Percentiles rank a stretch among this genome's conserved stretches.
phyloP scores from a whole-genome alignment of 2,329 filamentous ascomycete genomes.

The Epicoccum nigrum region DNA sequence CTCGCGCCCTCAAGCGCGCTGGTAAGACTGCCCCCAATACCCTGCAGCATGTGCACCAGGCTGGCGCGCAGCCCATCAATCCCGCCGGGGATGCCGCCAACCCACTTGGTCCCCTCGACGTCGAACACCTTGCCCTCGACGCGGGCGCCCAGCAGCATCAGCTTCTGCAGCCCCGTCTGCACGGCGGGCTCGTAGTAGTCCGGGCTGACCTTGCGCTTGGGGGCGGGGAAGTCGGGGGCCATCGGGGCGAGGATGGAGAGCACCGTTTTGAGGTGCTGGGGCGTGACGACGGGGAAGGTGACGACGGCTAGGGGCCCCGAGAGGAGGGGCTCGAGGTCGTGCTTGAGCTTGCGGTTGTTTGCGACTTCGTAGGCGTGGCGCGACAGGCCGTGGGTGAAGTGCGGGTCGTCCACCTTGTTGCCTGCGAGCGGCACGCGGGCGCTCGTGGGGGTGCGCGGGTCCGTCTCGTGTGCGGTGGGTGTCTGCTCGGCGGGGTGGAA shows the following conservation, averaged over 20 bases:
- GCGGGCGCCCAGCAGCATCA: slow-evolving; percentile 83
- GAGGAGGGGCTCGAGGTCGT: slow-evolving; percentile 75
- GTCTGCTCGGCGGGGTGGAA: slow-evolving; percentile 55
- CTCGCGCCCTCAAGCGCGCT: slow-evolving; percentile 78
- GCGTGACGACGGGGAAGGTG: slow-evolving; percentile 81
- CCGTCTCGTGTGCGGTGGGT: slow-evolving; percentile 33
- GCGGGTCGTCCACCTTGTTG: slow-evolving; percentile 55
- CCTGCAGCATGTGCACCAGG: slow-evolving; percentile 80
- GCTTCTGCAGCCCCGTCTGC: slow-evolving; percentile 82
- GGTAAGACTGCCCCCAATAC: slow-evolving; percentile 77
- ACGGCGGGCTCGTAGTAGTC: slow-evolving; percentile 80
- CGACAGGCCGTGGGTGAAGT: slow-evolving; percentile 66
- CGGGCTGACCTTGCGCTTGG: slow-evolving; percentile 75
- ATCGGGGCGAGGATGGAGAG: slow-evolving; percentile 78
- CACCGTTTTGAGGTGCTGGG: slow-evolving; percentile 80
- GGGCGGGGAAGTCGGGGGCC: slow-evolving; percentile 73
- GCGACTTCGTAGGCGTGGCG: slow-evolving; percentile 59
- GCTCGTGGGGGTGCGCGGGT: slow-evolving; percentile 43
- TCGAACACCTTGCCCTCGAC: slow-evolving; percentile 88
- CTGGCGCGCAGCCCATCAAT: slow-evolving; percentile 80
- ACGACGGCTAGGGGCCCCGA: slow-evolving; percentile 81
- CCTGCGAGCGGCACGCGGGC: slow-evolving; percentile 39
- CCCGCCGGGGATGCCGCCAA: slow-evolving; percentile 79
- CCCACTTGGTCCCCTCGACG: slow-evolving; percentile 70
- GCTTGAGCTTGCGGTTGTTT: slow-evolving; percentile 57